Evolutionary conservation across 805 yeast species (phyloP).

Genomic region (Sungouiella thailandica): DNA sequence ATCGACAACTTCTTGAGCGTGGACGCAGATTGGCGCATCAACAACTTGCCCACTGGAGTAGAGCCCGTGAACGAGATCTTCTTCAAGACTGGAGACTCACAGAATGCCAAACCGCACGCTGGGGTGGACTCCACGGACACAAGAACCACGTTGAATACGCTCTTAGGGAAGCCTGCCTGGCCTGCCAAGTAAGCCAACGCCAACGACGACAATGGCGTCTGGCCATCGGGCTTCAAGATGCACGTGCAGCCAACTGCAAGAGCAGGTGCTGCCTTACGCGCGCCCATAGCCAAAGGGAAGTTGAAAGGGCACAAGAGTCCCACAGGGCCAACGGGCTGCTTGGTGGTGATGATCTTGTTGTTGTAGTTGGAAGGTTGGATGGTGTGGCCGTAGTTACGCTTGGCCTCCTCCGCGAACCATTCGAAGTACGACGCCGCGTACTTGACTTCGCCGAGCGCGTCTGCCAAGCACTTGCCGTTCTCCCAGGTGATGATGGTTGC

Average conservation of each 20-base stretch:
- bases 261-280: constrained; percentile 62
- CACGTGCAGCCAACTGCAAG: constrained; percentile 63
- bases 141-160: constrained; percentile 49
- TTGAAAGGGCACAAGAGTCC: constrained; percentile 65
- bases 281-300: constrained; percentile 64
- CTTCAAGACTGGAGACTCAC: constrained; percentile 49
- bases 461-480: constrained; percentile 54
- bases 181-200: constrained; percentile 52
- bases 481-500: constrained; percentile 55
- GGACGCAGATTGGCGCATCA: constrained; percentile 14
- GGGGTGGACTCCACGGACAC: constrained; percentile 47
- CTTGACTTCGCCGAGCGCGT: constrained; percentile 51
- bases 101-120: constrained; percentile 46
- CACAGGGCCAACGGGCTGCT: constrained; percentile 61
- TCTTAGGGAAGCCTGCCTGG: constrained; percentile 58
- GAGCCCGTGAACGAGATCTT: constrained; percentile 39
- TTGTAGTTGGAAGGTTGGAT: constrained; percentile 50
- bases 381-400: constrained; percentile 50
- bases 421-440: constrained; percentile 51
- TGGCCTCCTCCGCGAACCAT: constrained; percentile 51
- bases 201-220: constrained; percentile 57
- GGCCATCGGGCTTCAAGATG: constrained; percentile 56
- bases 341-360: constrained; percentile 48
- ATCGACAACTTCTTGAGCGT: constrained; percentile 17
- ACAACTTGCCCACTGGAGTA: constrained; percentile 17